Evolutionary conservation across 176 grass and related monocot species (phyloP), one percentile per base, ranked within the genome.

Genomic region (Rhipidocladum racemiflorum): DNA sequence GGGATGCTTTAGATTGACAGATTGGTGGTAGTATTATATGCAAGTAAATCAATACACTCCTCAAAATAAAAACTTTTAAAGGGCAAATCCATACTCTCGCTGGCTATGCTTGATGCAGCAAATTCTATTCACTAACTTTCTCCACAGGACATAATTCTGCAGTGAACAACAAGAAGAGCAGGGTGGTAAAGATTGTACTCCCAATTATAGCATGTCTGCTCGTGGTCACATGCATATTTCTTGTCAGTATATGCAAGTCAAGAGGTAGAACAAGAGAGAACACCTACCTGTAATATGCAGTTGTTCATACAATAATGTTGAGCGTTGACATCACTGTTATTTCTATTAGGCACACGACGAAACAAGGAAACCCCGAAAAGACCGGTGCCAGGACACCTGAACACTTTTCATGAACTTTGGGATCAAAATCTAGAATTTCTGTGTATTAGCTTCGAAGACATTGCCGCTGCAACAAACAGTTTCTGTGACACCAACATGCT

Each of bases 141-240:
- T 67, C 59, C 54, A 21, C 73, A 40, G 38, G 64, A n/a, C 30
- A 75, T 46, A 60, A 44, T 80, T 85, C 4, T 85, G 25, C 82
- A 85, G 82, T n/a, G 8, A 40, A 21, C 75, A 62, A 70, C 6
- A 38, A 38, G 15, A 85, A 72, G n/a, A 40, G 30, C 25, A 2
- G 5, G 36, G 2, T 15, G 10, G 6, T 72, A 36, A 78, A 79
- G 75, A 72, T 86, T 72, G 11, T 54, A 53, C 56, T 86, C 24
- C 57, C 84, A 11, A 17, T 54, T 64, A 30, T 79, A 46, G 46
- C 75, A 40, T 13, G 46, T 44, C 16, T 79, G 27, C 32, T 79
- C 44, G 38, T 79, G 20, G 5, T 79, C 24, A 32, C 24, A 64
- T 71, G 75, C 23, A 18, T 70, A 53, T 86, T 25, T 49, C 23